A percentile compares a stretch with the other conserved stretches of the same genome.
These are phyloP conservation scores for Lentinula detonsa DNA, from an alignment of 768 basidiomycete genomes.

Conservation along the genomic window DNA sequence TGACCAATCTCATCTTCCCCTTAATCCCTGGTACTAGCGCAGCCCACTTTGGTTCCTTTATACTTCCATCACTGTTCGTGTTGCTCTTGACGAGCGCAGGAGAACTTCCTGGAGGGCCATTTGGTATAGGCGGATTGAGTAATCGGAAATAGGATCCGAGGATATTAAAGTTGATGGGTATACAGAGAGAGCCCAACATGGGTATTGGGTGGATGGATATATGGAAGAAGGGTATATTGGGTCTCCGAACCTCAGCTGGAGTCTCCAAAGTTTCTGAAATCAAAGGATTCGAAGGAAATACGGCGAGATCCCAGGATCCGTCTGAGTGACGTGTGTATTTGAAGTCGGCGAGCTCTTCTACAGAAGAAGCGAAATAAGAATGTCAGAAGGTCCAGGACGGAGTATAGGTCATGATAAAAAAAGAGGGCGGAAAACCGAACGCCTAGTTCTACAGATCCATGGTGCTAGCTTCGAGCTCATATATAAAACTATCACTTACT, in stretches of 20 bases:
- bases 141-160: conserved; percentile 12
- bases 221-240: conserved; percentile 22
- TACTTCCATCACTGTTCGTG: conserved; percentile 13
- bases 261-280: not conserved
- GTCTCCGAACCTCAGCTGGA: not conserved
- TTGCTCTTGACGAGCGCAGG: conserved; percentile 18
- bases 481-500: conserved; percentile 13
- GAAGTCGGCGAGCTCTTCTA: conserved; percentile 26
- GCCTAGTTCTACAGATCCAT: not conserved
- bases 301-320: conserved; percentile 15
- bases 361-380: not conserved
- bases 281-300: conserved; percentile 12
- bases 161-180: conserved; percentile 14
- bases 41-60: conserved; percentile 2
- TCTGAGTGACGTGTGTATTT: conserved; percentile 12
- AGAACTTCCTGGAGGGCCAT: conserved; percentile 4
- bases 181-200: conserved; percentile 17
- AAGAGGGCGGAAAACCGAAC: no score
- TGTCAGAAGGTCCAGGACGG: no score
- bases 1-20: conserved; percentile 10
- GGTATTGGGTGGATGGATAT: conserved; percentile 20
- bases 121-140: conserved; percentile 20
- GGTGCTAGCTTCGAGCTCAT: not conserved
- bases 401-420: no score
- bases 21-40: conserved; percentile 12